phyloP scores from a whole-genome alignment of 495 filamentous ascomycete genomes.

The Trichodelitschia bisporula region DNA sequence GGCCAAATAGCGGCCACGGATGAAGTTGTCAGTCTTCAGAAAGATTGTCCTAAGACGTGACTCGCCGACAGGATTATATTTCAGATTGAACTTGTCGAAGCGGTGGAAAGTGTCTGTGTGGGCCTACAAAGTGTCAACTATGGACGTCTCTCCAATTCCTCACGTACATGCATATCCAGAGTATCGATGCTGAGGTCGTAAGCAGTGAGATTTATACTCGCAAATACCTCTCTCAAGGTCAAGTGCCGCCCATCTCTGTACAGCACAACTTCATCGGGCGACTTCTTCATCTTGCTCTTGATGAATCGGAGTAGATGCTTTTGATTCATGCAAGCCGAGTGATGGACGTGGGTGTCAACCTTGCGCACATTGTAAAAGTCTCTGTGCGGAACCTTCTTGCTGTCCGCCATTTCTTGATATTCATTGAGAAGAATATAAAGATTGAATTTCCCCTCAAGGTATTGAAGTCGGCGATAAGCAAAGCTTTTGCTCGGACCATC shows the following conservation, averaged over 20 bases:
- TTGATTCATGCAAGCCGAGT: conserved; percentile 99
- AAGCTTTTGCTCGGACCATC: conserved; percentile 95
- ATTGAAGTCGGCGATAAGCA: conserved; percentile 79
- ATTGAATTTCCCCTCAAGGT: conserved; percentile 90
- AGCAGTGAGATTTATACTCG: conserved; percentile 86
- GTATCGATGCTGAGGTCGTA: conserved; percentile 98
- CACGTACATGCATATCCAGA: conserved; percentile 82
- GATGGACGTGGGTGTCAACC: conserved; percentile 96
- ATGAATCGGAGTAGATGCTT: conserved; percentile 96
- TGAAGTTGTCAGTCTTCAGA: conserved; percentile 94
- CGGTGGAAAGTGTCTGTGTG: conserved; percentile 97
- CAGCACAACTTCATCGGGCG: conserved; percentile 75
- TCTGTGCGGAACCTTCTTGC: conserved; percentile 86
- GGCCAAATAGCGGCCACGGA: conserved; percentile 82
- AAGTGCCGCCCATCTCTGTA: conserved; percentile 82
- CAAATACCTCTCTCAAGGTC: conserved; percentile 81
- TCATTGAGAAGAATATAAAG: conserved; percentile 80
- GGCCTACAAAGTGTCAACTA: too few species aligned
- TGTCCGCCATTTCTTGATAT: conserved; percentile 93
- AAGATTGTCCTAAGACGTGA: conserved; percentile 89
- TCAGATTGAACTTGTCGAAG: conserved; percentile 98
- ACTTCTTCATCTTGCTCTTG: conserved; percentile 99
- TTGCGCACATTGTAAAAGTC: conserved; percentile 99
- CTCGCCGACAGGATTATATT: conserved; percentile 94
- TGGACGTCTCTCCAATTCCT: too few species aligned